Evolutionary conservation across 179 eudicot genomes (phyloP), one percentile per base, ranked within the genome.

Genomic region (Actinidia chinensis): DNA sequence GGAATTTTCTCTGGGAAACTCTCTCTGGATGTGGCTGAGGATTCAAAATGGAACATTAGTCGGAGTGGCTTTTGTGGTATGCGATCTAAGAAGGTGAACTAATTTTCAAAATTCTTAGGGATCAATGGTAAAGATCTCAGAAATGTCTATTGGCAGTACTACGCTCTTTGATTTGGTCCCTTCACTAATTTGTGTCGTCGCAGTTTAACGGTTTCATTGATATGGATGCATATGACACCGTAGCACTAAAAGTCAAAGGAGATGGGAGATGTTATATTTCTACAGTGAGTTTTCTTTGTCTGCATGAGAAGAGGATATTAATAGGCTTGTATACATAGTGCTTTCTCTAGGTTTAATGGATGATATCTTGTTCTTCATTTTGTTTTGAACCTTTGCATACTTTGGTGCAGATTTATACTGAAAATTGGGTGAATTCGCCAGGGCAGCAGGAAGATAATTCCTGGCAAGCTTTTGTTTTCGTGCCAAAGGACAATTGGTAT

Each of bases 1-100:
- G 99, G 97, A 74, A 78, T 90, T 46, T 94, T 95, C 86, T 89
- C 97, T 68, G 99, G 99, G 42, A 90, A 88, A 69, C 94, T 95
- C 33, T 95, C 98, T 80, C 70, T 87, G 70, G 99, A 95, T 84
- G 85, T 92, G 55, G 85, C 76, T 68, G 99, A 91, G 80, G 90
- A 90, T 70, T 79, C 98, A 79, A 88, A 76, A 78, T 95, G 98
- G 99, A 93, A 89, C 71, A 93, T 95, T 23, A 87, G 81, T 55
- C 88, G 99, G 85, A 82, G 98, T 83, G 99, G 99, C 85, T 95
- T 95, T 79, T 95, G 99, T 81, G 99, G 99, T 73, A 95, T 95
- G 99, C 95, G 99, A 72, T 93, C 99, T 67, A 95, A 91, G 86
- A 95, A 91, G 99, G 99, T 95, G 81, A 83, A 68, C 42, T 43